Percentiles rank a stretch among this genome's conserved stretches.
Evolutionary conservation across 2,329 filamentous ascomycete species (phyloP).

Genomic region (Rhynchosporium agropyri): DNA sequence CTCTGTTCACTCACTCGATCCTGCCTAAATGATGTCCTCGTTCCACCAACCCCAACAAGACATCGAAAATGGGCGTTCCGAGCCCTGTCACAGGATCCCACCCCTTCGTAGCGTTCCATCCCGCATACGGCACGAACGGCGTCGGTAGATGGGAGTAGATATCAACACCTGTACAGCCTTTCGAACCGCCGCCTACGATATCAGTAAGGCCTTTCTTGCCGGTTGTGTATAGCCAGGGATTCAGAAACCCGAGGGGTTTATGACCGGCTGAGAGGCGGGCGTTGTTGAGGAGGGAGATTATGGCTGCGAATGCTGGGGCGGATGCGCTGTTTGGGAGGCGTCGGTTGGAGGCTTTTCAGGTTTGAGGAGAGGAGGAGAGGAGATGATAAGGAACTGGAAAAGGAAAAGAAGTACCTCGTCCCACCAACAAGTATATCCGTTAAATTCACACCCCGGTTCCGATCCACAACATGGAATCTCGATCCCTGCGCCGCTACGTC

Average conservation of each 20-base stretch:
- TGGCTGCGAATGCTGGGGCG: constrained; percentile 58
- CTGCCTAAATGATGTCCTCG: not conserved
- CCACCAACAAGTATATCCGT: constrained; percentile 27
- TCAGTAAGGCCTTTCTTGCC: constrained; percentile 54
- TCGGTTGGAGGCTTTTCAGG: not conserved
- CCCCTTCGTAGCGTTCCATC: constrained; percentile 47
- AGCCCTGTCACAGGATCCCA: constrained; percentile 54
- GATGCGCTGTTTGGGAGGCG: constrained; percentile 48
- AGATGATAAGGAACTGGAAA: not conserved
- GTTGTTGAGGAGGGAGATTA: constrained; percentile 66
- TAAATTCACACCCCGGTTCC: constrained; percentile 14
- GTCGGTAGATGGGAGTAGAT: constrained; percentile 26
- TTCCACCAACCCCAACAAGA: constrained; percentile 40
- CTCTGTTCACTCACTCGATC: not conserved
- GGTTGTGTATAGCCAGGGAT: constrained; percentile 59
- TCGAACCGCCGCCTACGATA: constrained; percentile 44
- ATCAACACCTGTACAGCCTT: constrained; percentile 42
- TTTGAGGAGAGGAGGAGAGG: not conserved
- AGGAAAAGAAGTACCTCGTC: constrained; percentile 27
- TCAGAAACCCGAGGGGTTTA: constrained; percentile 55
- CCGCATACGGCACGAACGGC: constrained; percentile 42
- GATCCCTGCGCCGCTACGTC: constrained; percentile 60
- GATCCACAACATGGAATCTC: constrained; percentile 47
- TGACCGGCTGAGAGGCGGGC: constrained; percentile 54
- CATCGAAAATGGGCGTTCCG: constrained; percentile 51